A percentile compares a stretch with the other conserved stretches of the same genome.
Conservation (phyloP, 1,139 yeast genomes). For the Scheffersomyces parashehatae region DNA sequence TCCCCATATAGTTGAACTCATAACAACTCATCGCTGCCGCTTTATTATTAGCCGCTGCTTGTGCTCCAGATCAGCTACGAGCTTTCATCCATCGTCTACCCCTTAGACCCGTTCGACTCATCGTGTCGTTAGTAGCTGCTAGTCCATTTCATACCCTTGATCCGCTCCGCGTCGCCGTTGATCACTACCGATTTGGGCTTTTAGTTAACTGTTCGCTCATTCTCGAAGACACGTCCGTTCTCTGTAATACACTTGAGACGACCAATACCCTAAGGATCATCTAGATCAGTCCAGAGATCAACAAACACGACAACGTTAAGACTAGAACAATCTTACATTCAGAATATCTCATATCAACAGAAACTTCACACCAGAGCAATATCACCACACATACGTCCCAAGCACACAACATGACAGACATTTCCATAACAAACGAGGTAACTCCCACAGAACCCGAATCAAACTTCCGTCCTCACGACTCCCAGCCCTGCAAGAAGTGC, state of each 20-base stretch:
- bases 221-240: not conserved
- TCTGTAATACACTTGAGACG: not conserved
- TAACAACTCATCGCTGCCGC: no score
- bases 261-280: no score
- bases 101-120: no score
- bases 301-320: not conserved
- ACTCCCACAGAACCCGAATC: not conserved
- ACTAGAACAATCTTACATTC: not conserved
- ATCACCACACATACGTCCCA: not conserved
- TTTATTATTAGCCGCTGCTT: no score
- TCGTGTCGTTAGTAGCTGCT: no score
- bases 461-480: constrained; percentile 6
- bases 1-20: no score
- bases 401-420: constrained; percentile 3
- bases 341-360: not conserved
- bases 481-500: constrained; percentile 46
- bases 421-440: constrained; percentile 5
- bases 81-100: no score
- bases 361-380: not conserved
- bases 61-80: no score
- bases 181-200: no score
- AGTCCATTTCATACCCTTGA: no score
- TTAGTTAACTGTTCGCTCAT: no score
- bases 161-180: no score
- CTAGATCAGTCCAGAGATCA: not conserved